Base-by-base conservation (phyloP, 2,329 filamentous ascomycete species). In the Microsporum audouinii region DNA sequence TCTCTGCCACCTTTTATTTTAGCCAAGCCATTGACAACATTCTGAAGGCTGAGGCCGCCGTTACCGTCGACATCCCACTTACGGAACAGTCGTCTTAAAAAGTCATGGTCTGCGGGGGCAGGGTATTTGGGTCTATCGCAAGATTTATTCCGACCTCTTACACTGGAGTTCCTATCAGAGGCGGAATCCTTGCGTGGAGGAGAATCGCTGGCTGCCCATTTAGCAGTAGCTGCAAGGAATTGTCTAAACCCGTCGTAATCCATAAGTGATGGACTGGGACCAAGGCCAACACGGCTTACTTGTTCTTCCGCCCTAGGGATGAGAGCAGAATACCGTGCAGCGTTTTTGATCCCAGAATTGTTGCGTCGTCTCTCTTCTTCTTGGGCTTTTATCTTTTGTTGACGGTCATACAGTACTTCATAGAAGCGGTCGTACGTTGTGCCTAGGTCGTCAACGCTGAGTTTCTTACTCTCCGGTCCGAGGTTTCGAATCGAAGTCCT, bases 171-270 rank as follows among this genome's bases (percentile, higher is more conserved):
- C 23, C 80, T 82, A 23, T 78, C 75, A 38, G 76, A 76, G 3
- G 74, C 75, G 1, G 72, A 76, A 59, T 79, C 79, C 63, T 76
- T 81, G 65, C 67, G 71, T 17, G 84, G 81, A 2, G 90, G 89
- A 0, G 89, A 86, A 71, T 97, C 94, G 0, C 90, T 89, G 33
- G 95, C 86, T 1, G 94, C 94, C 94, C 94, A 99, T 77, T 86
- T 92, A 1, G 91, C 84, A 67, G 96, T 88, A 55, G 85, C 87
- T 3, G 94, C 91, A 51, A 99, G 79, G 68, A 99, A 97, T 69
- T 97, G 91, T 61, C 92, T 82, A 75, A 97, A 99, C 1, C 88
- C 91, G 73, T 96, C 89, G 70, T 97, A 99, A 72, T 97, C 91
- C 94, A 99, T 99, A 66, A 91, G 81, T 33, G 88, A 95, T 12